Evolutionary conservation across 306 rosid species (phyloP), one percentile per base, ranked within the genome.

Genomic region (Amphicarpaea edgeworthii): DNA sequence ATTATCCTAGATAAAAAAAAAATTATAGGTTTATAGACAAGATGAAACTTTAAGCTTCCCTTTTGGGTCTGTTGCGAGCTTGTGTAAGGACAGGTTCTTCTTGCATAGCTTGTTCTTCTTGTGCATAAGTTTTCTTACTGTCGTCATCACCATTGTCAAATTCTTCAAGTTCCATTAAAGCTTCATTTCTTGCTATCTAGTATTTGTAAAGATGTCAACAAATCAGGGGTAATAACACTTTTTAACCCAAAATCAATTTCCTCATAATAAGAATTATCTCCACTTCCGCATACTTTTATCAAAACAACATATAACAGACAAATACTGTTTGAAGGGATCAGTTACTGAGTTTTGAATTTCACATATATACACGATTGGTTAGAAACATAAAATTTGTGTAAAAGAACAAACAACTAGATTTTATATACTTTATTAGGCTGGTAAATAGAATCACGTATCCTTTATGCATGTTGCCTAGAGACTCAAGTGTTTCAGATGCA

Each of bases 1-100:
- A 81, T 64, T 53, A 75, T 8, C 68, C 45, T 43, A 40, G 10
- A 10, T 53, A 59, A 23, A n/a, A n/a, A n/a, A n/a, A n/a, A n/a
- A n/a, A n/a, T 12, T 37, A 17, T 9, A 19, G 15, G 11, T 17
- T 70, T 43, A 45, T 9, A 30, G 30, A 63, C 72, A 46, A 10
- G 41, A 30, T 12, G 49, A 50, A 17, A 8, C 40, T 30, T 78
- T 88, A 87, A 53, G 83, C 87, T 78, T 87, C 96, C 71, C 92
- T 92, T 79, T 82, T 94, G 6, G 98, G 97, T 49, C 98, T 86
- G 73, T 92, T 90, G 14, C 95, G 96, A 76, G 90, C 76, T 8
- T 87, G 86, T 46, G 95, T 83, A 77, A 86, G 85, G 68, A 87
- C 82, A 65, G 87, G 83, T 83, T 90, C 84, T 70, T n/a, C n/a